A percentile compares a stretch with the other conserved stretches of the same genome.
These are phyloP conservation scores for Sporothrix dimorphospora DNA, from an alignment of 2,329 filamentous ascomycete genomes.

Conservation along the genomic window DNA sequence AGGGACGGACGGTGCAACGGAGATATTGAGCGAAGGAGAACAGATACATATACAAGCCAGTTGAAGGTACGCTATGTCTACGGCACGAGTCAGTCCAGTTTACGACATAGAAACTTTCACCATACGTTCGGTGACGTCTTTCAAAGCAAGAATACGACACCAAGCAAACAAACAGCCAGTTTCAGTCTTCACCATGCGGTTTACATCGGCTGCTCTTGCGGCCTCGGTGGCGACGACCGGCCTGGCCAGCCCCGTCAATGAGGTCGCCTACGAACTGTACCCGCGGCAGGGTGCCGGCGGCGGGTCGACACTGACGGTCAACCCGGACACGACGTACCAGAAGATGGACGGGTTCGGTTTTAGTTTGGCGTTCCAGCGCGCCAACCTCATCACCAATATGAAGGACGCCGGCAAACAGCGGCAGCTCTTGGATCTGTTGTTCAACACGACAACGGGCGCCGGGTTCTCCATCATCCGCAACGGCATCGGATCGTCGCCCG, in stretches of 20 bases:
- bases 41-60: not conserved
- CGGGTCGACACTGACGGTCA: slow-evolving; percentile 43
- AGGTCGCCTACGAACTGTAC: slow-evolving; percentile 25
- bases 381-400: slow-evolving; percentile 49
- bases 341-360: slow-evolving; percentile 53
- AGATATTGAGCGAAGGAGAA: not conserved
- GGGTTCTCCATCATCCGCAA: slow-evolving; percentile 51
- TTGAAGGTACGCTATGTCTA: not conserved
- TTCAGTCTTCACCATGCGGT: not conserved
- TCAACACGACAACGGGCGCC: slow-evolving; percentile 49
- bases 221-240: not conserved
- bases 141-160: not conserved
- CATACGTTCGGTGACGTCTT: not conserved
- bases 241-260: slow-evolving; percentile 20
- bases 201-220: slow-evolving; percentile 10
- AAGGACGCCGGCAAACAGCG: slow-evolving; percentile 45
- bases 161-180: too few species aligned
- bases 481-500: slow-evolving; percentile 49
- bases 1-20: not conserved
- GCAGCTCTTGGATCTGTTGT: slow-evolving; percentile 48
- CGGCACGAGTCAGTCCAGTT: not conserved
- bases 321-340: slow-evolving; percentile 48
- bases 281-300: slow-evolving; percentile 31
- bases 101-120: not conserved
- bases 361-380: slow-evolving; percentile 50